phyloP scores from a whole-genome alignment of 352 stramenopile species.

The Globisporangium carolinianum region DNA sequence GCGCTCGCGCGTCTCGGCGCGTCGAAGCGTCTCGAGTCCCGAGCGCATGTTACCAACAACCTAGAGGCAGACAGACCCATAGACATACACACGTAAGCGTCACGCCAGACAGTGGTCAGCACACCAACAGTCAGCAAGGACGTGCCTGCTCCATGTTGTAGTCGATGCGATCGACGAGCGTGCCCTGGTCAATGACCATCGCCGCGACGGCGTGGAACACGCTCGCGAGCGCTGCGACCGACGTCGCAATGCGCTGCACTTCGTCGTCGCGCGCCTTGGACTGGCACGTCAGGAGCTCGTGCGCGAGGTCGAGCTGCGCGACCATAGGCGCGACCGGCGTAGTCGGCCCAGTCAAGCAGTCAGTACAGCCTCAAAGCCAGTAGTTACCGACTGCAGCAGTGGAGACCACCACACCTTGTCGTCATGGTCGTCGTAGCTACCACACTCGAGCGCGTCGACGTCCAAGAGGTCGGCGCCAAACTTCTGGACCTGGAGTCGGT shows the following conservation, averaged over 20 bases:
- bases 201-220: slow-evolving; percentile 79
- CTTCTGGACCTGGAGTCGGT: slow-evolving; percentile 66
- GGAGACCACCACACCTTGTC: neutral
- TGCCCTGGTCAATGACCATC: slow-evolving; percentile 82
- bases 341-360: too few relatives aligned
- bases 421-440: neutral
- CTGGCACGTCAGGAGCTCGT: slow-evolving; percentile 32
- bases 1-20: slow-evolving; percentile 54
- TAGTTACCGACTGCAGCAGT: too few relatives aligned
- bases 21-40: slow-evolving; percentile 48
- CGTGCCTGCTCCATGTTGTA: slow-evolving; percentile 84
- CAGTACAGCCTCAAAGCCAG: too few relatives aligned
- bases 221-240: slow-evolving; percentile 49
- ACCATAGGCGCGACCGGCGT: neutral
- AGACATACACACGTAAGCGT: neutral
- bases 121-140: neutral
- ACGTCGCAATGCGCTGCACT: slow-evolving; percentile 74
- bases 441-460: slow-evolving; percentile 18
- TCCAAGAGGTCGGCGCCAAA: slow-evolving; percentile 65
- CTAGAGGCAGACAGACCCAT: slow-evolving; percentile 14
- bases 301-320: slow-evolving; percentile 21
- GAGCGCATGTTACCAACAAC: slow-evolving; percentile 51
- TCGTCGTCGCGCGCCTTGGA: slow-evolving; percentile 59
- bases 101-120: too few relatives aligned
- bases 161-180: slow-evolving; percentile 78